phyloP scores from a whole-genome alignment of 345 rosid genomes.

The Aethionema arabicum region DNA sequence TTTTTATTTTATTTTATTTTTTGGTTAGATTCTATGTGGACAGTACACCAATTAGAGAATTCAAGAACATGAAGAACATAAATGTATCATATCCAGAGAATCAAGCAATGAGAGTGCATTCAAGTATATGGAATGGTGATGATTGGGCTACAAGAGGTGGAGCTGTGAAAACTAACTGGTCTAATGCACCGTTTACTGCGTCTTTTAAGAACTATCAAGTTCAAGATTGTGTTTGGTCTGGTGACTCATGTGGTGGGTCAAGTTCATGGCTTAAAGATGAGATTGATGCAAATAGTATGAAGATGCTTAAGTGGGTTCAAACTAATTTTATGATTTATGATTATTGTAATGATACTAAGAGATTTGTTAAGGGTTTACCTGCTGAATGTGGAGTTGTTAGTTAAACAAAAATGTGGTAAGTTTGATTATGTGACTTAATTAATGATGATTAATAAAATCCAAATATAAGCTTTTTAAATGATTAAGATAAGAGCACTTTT shows the following conservation, averaged over 20 bases:
- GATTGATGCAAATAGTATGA: conserved; percentile 40
- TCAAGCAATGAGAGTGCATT: conserved; percentile 60
- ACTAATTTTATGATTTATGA: conserved; percentile 44
- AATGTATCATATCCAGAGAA: conserved; percentile 57
- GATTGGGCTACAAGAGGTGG: conserved; percentile 83
- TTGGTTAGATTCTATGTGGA: conserved; percentile 53
- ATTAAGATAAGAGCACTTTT: too few species aligned
- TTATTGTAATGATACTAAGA: conserved; percentile 38
- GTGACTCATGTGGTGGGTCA: conserved; percentile 23
- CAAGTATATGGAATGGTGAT: conserved; percentile 68
- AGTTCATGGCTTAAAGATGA: conserved; percentile 42
- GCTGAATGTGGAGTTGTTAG: conserved; percentile 32
- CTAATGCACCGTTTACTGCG: conserved; percentile 60
- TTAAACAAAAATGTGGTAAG: background rate
- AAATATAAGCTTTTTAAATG: too few species aligned
- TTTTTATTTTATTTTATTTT: too few species aligned
- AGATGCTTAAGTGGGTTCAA: conserved; percentile 52
- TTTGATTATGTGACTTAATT: too few species aligned
- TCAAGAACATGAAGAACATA: conserved; percentile 51
- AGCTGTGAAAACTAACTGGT: conserved; percentile 62
- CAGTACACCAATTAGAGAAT: conserved; percentile 62
- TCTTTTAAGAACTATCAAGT: conserved; percentile 47
- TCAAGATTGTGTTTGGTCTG: conserved; percentile 39
- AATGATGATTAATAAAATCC: background rate
- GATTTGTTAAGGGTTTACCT: conserved; percentile 36